Evolutionary conservation across 441 rosid genomes (phyloP), one percentile per base, ranked within the genome.

Genomic region (Syzygium malaccense): DNA sequence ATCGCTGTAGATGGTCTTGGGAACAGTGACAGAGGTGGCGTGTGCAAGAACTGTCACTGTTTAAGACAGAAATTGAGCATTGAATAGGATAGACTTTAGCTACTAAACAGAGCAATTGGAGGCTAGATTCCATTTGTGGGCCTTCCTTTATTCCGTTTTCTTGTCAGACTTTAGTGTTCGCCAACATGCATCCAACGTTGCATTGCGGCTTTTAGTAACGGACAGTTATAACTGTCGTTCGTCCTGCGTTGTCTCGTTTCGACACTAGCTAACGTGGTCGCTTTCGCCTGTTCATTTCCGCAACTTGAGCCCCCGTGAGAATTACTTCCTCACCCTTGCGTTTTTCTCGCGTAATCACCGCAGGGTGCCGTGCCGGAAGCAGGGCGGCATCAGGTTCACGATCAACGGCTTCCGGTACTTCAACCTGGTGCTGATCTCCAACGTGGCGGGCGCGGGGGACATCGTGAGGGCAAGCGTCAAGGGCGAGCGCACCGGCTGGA

Each of bases 341-440:
- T 19, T 37, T 25, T 37, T 2, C 64, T 26, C 64, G 3, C 64
- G n/a, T 58, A 4, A 58, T 58, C 4, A 58, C n/a, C 89, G 85
- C 93, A 95, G 97, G 68, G 95, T 94, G 89, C 95, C 97, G 14
- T 95, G 97, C 96, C 91, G 95, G 64, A 95, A 92, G 92, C 88
- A 62, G 85, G 97, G 97, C 41, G 97, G 97, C 41, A 94, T 95
- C 45, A 90, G 97, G 91, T 95, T 94, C 92, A 93, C 96, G 6
- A 93, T 95, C 54, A 95, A 95, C 92, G 97, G 97, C 9, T 94
- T 94, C 94, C 95, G 95, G 56, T 95, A 94, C 94, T 94, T 94
- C 91, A 95, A 94, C 95, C 87, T 95, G 94, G 95, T 95, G 3
- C 79, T 95, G 87, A 89, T 95, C 93, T 88, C 93, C 91, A 95